Evolutionary conservation across 2,329 filamentous ascomycete species (phyloP).

Genomic region (Periconia sp.): DNA sequence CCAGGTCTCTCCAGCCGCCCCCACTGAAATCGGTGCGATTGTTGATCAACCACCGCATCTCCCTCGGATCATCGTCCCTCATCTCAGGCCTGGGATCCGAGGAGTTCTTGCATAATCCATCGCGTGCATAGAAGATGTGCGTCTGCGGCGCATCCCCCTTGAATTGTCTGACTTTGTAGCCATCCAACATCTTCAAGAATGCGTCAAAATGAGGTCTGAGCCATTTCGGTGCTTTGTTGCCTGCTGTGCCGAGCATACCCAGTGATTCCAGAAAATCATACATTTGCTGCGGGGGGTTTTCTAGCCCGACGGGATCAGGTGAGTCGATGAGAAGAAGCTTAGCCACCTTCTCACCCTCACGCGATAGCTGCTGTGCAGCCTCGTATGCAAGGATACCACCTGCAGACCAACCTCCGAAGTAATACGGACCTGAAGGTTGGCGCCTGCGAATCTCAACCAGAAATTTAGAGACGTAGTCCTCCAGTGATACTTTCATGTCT

Average conservation of each 20-base stretch:
- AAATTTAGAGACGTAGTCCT: conserved; percentile 59
- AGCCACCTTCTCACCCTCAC: conserved; percentile 22
- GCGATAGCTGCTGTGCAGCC: conserved; percentile 21
- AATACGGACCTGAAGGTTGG: conserved; percentile 43
- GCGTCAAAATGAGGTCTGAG: conserved; percentile 56
- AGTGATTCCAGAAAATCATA: conserved; percentile 54
- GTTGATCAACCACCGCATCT: conserved; percentile 54
- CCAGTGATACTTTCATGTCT: conserved; percentile 40
- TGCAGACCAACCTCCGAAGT: conserved; percentile 42
- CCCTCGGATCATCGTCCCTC: conserved; percentile 46
- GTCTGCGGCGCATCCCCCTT: conserved; percentile 36
- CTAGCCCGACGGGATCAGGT: conserved; percentile 46
- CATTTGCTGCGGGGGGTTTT: conserved; percentile 62
- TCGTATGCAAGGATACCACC: conserved; percentile 44
- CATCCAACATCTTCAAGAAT: conserved; percentile 51
- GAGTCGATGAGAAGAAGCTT: conserved; percentile 33
- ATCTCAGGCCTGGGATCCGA: conserved; percentile 40
- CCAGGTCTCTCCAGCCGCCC: conserved; percentile 51
- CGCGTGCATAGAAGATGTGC: conserved; percentile 51
- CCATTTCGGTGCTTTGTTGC: conserved; percentile 46
- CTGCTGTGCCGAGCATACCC: conserved; percentile 47
- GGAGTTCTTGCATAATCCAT: conserved; percentile 46
- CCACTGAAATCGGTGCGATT: conserved; percentile 51
- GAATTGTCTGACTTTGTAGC: conserved; percentile 41
- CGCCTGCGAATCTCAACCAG: conserved; percentile 72